A percentile compares a stretch with the other conserved stretches of the same genome.
phyloP scores from a whole-genome alignment of 2,329 filamentous ascomycete genomes.

The Pseudogymnoascus sp. region DNA sequence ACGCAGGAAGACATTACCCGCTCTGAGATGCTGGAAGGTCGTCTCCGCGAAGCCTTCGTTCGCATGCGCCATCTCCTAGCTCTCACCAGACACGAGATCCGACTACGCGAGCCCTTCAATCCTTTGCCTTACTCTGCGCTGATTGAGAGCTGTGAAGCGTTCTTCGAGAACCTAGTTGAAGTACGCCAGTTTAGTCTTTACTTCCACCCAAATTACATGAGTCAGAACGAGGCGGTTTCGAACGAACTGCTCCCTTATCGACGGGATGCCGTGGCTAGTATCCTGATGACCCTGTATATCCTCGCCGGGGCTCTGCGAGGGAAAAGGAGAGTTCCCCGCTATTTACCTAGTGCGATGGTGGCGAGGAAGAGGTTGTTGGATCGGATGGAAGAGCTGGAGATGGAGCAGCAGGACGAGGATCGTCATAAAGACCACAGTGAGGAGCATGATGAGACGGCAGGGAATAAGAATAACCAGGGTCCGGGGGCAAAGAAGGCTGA shows the following conservation, averaged over 20 bases:
- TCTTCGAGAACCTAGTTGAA: conserved; percentile 51
- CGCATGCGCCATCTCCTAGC: conserved; percentile 48
- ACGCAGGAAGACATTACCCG: conserved; percentile 41
- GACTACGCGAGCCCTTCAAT: conserved; percentile 49
- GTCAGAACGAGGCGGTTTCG: conserved; percentile 41
- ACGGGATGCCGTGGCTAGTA: conserved; percentile 48
- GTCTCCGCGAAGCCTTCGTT: conserved; percentile 52
- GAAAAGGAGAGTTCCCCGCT: conserved; percentile 43
- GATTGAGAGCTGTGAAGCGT: conserved; percentile 46
- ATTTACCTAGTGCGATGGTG: conserved; percentile 47
- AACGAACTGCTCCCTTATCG: conserved; percentile 42
- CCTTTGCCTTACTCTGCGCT: conserved; percentile 48
- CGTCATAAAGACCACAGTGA: background rate
- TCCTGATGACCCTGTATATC: conserved; percentile 50
- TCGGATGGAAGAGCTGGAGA: conserved; percentile 41
- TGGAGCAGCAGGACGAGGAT: conserved; percentile 21
- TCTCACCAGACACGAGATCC: conserved; percentile 51
- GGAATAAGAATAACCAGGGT: conserved; percentile 23
- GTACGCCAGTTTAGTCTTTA: conserved; percentile 50
- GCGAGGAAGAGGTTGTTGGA: conserved; percentile 44
- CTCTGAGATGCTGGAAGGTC: conserved; percentile 51
- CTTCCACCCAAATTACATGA: conserved; percentile 45
- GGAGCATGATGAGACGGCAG: conserved; percentile 22
- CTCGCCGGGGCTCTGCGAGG: conserved; percentile 47
- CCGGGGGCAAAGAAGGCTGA: conserved; percentile 43